Conservation (phyloP, 352 stramenopile species). For the Phytophthora sansomeana region DNA sequence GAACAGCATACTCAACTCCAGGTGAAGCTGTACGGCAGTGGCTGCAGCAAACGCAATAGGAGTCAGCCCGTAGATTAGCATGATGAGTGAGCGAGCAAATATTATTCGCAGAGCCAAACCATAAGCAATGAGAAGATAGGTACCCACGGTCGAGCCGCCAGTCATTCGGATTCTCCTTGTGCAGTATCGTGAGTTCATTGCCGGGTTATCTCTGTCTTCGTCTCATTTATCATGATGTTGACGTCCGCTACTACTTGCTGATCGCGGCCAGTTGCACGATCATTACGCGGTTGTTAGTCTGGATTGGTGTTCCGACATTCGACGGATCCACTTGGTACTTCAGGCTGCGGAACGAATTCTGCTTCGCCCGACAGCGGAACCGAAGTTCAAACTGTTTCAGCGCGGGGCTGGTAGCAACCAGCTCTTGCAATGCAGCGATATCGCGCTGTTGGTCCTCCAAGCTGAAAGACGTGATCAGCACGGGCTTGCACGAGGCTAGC, state of each 20-base stretch:
- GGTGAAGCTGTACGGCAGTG: slow-evolving; percentile 72
- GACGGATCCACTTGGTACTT: slow-evolving; percentile 65
- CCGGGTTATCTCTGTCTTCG: background rate
- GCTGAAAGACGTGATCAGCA: slow-evolving; percentile 77
- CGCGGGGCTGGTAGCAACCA: slow-evolving; percentile 24
- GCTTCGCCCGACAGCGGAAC: slow-evolving; percentile 47
- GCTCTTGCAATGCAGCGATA: slow-evolving; percentile 46
- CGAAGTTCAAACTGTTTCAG: slow-evolving; percentile 28
- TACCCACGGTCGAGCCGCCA: slow-evolving; percentile 14
- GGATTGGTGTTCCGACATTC: slow-evolving; percentile 49
- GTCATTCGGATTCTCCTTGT: background rate
- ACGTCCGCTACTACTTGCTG: slow-evolving; percentile 8
- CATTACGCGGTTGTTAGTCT: slow-evolving; percentile 66
- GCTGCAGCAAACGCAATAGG: slow-evolving; percentile 79
- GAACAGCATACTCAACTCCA: slow-evolving; percentile 43
- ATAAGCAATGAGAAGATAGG: slow-evolving; percentile 28
- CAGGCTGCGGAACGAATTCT: slow-evolving; percentile 71
- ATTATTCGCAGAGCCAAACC: slow-evolving; percentile 20
- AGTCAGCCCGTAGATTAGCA: slow-evolving; percentile 23
- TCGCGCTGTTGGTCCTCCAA: slow-evolving; percentile 67
- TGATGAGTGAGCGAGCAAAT: slow-evolving; percentile 28
- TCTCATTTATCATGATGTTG: slow-evolving; percentile 15
- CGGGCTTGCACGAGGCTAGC: slow-evolving; percentile 49
- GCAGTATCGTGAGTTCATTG: background rate
- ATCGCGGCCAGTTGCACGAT: slow-evolving; percentile 44